Evolutionary conservation across 108 stramenopile species (phyloP).

Genomic region (Skeletonema costatum): DNA sequence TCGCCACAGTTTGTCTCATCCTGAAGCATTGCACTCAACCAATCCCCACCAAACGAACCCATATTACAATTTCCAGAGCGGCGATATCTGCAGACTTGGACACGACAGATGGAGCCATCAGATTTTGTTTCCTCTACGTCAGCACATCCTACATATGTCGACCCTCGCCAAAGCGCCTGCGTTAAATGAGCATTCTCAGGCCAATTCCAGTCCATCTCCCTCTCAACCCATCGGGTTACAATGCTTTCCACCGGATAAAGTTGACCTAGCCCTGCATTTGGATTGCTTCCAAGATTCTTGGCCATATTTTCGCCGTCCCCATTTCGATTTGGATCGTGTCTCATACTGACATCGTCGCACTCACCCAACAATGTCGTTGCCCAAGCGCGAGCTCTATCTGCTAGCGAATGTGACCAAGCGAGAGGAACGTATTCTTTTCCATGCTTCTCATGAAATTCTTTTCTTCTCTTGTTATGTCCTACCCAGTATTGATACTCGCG

Average conservation of each 20-base stretch:
- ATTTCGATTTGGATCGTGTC: conserved; percentile 3
- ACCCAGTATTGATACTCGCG: conserved; percentile 38
- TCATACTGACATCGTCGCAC: neutral
- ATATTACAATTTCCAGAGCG: conserved; percentile 48
- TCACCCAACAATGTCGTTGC: conserved; percentile 30
- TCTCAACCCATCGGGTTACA: conserved; percentile 7
- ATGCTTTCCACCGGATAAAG: neutral
- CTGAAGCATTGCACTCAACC: conserved; percentile 22
- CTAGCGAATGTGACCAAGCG: conserved; percentile 35
- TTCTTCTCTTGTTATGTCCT: conserved; percentile 40
- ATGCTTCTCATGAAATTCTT: conserved; percentile 19
- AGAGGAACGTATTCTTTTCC: conserved; percentile 35
- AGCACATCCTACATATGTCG: conserved; percentile 44
- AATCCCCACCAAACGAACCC: conserved; percentile 17
- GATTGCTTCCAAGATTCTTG: neutral
- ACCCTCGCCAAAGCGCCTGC: conserved; percentile 14
- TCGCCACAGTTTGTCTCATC: conserved; percentile 35
- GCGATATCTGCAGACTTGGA: conserved; percentile 41
- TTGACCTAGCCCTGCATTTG: neutral
- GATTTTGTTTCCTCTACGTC: neutral
- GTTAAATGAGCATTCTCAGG: conserved; percentile 1
- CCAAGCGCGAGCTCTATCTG: conserved; percentile 36
- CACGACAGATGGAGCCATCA: conserved; percentile 30
- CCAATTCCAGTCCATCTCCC: neutral
- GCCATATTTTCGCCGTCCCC: conserved; percentile 16